These are phyloP conservation scores for Nannizziopsis barbatae DNA, from an alignment of 2,329 filamentous ascomycete genomes.

Conservation along the genomic window DNA sequence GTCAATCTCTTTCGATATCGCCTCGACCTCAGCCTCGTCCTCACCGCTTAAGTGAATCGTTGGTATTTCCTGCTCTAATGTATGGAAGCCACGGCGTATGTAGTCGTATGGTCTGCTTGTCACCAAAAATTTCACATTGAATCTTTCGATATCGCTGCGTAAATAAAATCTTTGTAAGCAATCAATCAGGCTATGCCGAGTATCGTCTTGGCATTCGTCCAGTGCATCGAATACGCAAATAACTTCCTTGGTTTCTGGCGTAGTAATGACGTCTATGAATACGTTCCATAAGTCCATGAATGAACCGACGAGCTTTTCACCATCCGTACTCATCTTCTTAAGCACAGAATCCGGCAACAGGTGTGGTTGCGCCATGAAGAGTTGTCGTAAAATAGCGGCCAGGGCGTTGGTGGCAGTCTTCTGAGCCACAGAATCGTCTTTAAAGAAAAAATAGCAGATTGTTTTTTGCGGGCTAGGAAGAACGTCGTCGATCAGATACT, in stretches of 20 bases:
- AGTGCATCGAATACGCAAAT: constrained; percentile 34
- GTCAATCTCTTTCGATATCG: constrained; percentile 20
- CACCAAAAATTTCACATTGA: constrained; percentile 29
- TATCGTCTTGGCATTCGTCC: constrained; percentile 29
- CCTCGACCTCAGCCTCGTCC: constrained; percentile 15
- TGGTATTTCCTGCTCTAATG: constrained; percentile 5
- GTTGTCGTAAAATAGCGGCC: constrained; percentile 30
- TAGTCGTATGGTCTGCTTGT: constrained; percentile 21
- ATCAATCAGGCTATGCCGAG: constrained; percentile 18
- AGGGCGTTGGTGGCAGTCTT: constrained; percentile 24
- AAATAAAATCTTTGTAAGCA: background rate
- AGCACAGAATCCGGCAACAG: constrained; percentile 16
- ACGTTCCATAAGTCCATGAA: constrained; percentile 24
- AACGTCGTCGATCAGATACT: constrained; percentile 26
- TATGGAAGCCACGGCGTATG: constrained; percentile 15
- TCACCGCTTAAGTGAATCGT: constrained; percentile 18
- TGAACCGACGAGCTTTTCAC: constrained; percentile 13
- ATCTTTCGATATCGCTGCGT: background rate
- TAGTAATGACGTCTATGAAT: constrained; percentile 15
- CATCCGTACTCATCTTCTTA: constrained; percentile 8
- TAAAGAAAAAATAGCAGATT: constrained; percentile 39
- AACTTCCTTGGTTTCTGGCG: constrained; percentile 18
- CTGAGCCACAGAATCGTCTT: constrained; percentile 32
- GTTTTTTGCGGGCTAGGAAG: constrained; percentile 18
- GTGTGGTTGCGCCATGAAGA: constrained; percentile 22